These are phyloP conservation scores for Posidonia oceanica DNA, from an alignment of 116 monocot species.

Conservation along the genomic window DNA sequence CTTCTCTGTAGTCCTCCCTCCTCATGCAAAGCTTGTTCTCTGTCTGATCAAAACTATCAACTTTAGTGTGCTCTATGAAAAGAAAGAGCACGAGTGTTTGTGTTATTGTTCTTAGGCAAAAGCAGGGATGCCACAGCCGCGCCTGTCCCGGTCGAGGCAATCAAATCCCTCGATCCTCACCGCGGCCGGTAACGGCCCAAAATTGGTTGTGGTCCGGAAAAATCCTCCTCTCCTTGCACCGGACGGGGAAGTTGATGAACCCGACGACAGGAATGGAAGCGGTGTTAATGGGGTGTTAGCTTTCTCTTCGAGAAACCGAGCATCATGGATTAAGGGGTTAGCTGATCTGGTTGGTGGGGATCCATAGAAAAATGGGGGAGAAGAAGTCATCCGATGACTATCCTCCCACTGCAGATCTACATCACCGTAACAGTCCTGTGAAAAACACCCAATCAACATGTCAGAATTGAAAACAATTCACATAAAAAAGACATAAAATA, in stretches of 20 bases:
- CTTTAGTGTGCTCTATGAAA: neutral
- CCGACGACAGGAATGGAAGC: neutral
- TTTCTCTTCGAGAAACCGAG: constrained; percentile 24
- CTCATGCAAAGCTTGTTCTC: no score
- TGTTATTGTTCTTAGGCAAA: constrained; percentile 7
- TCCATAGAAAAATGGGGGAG: constrained; percentile 34
- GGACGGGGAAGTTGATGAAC: neutral
- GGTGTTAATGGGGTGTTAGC: neutral
- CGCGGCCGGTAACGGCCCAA: constrained; percentile 20
- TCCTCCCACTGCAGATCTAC: constrained; percentile 4
- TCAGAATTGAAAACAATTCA: neutral
- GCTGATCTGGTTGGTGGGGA: constrained; percentile 41
- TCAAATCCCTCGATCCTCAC: constrained; percentile 51
- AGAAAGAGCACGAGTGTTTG: neutral
- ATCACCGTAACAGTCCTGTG: constrained; percentile 2
- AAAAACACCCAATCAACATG: neutral
- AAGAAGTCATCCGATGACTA: neutral
- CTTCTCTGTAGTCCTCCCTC: no score
- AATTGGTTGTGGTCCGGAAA: constrained; percentile 8
- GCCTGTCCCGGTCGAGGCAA: constrained; percentile 18
- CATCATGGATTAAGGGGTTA: constrained; percentile 46
- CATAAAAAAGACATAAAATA: neutral
- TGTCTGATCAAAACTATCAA: no score
- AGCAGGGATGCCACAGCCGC: constrained; percentile 14
- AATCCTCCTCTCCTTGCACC: neutral